Base-by-base conservation (phyloP, 495 filamentous ascomycete genomes). In the Opeltia flavorubescens region DNA sequence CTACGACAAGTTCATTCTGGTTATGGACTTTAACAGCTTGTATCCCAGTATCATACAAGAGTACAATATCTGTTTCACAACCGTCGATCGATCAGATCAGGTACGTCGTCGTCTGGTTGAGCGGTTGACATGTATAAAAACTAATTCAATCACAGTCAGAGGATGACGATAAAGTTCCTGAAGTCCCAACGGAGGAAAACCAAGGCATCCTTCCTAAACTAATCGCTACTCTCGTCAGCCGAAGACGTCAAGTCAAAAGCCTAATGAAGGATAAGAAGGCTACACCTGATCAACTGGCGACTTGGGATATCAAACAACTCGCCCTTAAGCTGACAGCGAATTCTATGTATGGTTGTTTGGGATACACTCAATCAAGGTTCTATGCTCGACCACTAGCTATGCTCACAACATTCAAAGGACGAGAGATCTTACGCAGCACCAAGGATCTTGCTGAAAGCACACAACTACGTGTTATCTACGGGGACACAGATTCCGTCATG, bases 1-100 rank as follows among this genome's bases (percentile, higher is more conserved):
- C 21, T 96, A 96, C 58, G 93, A 98, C 69, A 89, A 85, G 62
- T 94, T 89, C 56, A 80, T 98, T 25, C 75, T 98, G 18, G 91
- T 98, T 60, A 98, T 98, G 91, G 91, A 98, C 67, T 98, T 96
- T 69, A 98, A 98, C 75, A 94, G 87, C 62, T 69, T 98, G 55
- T 98, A 98, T 57, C 91, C 91, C 12, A 95, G 88, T 62, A 95
- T 98, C 55, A 98, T 98, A 53, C 93, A 96, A 61, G 93, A 98
- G 70, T 96, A 77, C 67, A 98, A 98, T 61, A 98, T 98, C 56
- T 98, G 91, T 68, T 98, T 98, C 64, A 98, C 91, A 3, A 98
- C 91, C 0, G 87, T 96, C 4, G 86, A 96, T 51, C 71, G 84
- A 46, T 67, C 66, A 23, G 76, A 72, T 55, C 70, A 71, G 59